A percentile compares a stretch with the other conserved stretches of the same genome.
These are phyloP conservation scores for Allium sativum DNA, from an alignment of 106 monocot species.

Conservation along the genomic window DNA sequence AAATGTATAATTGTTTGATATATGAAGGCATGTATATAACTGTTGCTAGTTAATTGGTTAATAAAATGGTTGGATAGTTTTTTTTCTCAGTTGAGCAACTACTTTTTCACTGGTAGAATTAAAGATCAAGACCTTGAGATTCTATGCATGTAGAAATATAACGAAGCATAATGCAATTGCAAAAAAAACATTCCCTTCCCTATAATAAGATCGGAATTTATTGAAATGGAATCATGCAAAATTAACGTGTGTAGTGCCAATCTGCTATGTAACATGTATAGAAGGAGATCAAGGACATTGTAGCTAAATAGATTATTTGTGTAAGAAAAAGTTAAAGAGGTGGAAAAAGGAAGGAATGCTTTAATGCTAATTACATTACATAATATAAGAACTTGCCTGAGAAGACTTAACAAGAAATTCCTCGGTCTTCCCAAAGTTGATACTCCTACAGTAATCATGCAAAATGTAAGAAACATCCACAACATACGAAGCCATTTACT, in stretches of 20 bases:
- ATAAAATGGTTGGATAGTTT: conserved; percentile 84
- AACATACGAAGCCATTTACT: conserved; percentile 31
- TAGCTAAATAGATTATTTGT: not conserved
- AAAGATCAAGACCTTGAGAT: conserved; percentile 90
- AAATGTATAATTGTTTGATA: no score
- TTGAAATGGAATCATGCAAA: no score
- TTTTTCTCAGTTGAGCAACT: conserved; percentile 90
- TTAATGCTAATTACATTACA: not conserved
- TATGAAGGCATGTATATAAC: no score
- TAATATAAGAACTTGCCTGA: conserved; percentile 22
- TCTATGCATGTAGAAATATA: conserved; percentile 70
- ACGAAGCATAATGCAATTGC: conserved; percentile 4
- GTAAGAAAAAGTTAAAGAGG: no score
- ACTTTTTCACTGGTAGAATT: conserved; percentile 96
- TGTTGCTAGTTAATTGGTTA: conserved; percentile 43
- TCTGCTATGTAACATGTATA: no score
- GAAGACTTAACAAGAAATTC: not conserved
- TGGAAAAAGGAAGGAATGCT: not conserved
- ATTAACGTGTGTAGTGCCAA: no score
- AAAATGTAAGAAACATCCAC: conserved; percentile 60
- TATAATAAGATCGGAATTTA: no score
- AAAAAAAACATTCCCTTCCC: no score
- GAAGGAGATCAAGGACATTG: no score
- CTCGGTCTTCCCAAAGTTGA: conserved; percentile 30
- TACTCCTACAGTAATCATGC: conserved; percentile 31